Base-by-base conservation (phyloP, 2,329 filamentous ascomycete species). In the Ophiostoma ulmi region DNA sequence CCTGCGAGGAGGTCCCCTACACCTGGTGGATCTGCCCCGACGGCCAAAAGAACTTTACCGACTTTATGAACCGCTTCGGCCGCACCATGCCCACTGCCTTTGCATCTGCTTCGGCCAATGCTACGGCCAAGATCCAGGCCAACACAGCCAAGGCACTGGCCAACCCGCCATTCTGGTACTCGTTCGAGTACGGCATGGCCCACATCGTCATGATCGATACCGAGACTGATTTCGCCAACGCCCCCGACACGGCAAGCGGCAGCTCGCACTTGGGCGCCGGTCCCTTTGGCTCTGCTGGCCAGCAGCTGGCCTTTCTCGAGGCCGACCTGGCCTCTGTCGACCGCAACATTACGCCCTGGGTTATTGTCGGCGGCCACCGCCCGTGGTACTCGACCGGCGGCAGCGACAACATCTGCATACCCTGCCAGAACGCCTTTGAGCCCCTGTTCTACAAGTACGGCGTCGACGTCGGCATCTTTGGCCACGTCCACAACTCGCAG, bases 41-140 rank as follows among this genome's bases (percentile, higher is more conserved):
- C 1, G 86, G 86, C 6, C 86, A 88, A 75, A 83, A 80, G 73
- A 88, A 88, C 77, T 88, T 88, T 76, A 88, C 85, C 4, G 86
- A 87, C 72, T 88, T 85, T 77, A 81, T 84, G 80, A 83, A 82
- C 73, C 83, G 86, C 38, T 88, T 86, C 75, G 82, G 83, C 14
- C 75, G 79, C 14, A 84, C 82, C 22, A 85, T 86, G 83, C 84
- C 85, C 0, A 80, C 78, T 0, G 77, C 83, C 0, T 87, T 87
- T 73, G 63, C 78, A 0, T 87, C 85, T 0, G 81, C 80, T 0
- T 87, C 85, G 0, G 70, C 77, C 11, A 78, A 81, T 75, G 75
- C 73, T 1, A 76, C 77, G 0, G 84, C 84, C 0, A 80, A 80
- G 64, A 73, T 80, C 3, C 78, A 77, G 35, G 84, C 85, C 64